Base-by-base conservation (phyloP, 495 filamentous ascomycete species). In the Penicillium ochrochloron region DNA sequence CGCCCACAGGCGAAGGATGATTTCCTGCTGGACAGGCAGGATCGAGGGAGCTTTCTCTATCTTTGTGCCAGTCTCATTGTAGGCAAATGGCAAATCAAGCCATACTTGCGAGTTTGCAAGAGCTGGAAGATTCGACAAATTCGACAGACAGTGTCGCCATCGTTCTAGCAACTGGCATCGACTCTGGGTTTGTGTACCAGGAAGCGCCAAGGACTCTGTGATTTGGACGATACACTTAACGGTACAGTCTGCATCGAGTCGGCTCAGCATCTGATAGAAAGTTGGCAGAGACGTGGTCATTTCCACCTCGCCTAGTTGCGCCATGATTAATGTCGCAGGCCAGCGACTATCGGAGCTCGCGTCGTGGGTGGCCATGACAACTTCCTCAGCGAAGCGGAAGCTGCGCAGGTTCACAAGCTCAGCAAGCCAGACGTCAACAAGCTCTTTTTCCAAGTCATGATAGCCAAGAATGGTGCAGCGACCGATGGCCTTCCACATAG, bases 401-500 rank as follows among this genome's bases (percentile, higher is more conserved):
- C 66, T 60, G 29, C 42, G 64, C 21, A 60, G 59, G 31, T 9
- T 59, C 39, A 69, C 31, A 7, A 80, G 68, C 25, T 73, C 57
- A 14, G 59, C 57, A 33, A 81, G 66, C 78, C 76, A 82, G n/a
- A 52, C 39, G 54, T 77, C 68, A 29, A 75, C 62, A 27, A 75
- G 52, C 0, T 64, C 55, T 21, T 63, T 60, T 39, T 76, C 67
- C 57, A 82, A 57, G 35, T 81, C 74, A 23, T 57, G 62, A 41
- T 78, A 73, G 23, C 68, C 67, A 29, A 79, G 73, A 27, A 82
- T 71, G 44, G 69, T 75, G 56, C 78, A 80, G 10, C 61, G 63
- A 12, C 76, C 76, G 62, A 82, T 77, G 5, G 78, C 75, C 66
- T 70, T 70, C 80, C 80, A 82, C 65, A 82, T 71, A 5, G 65